phyloP scores from a whole-genome alignment of 108 stramenopile genomes.

The Fragilaria radians region DNA sequence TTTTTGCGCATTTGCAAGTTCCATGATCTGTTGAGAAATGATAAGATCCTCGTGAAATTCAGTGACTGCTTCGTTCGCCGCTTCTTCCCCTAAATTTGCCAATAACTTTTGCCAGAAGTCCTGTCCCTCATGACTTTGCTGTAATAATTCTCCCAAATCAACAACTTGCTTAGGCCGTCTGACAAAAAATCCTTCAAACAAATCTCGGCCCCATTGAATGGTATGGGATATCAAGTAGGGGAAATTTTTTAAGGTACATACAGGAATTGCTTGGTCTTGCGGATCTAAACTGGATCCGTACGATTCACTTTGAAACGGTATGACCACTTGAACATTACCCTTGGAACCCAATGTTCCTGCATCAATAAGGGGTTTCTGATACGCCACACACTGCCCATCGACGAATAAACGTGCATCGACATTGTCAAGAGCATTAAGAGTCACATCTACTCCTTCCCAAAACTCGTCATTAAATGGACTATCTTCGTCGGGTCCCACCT shows the following conservation, averaged over 20 bases:
- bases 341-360: constrained; percentile 84
- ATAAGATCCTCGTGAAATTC: constrained; percentile 68
- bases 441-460: constrained; percentile 81
- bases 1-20: constrained; percentile 23
- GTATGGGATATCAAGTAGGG: constrained; percentile 87
- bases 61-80: constrained; percentile 46
- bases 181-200: constrained; percentile 78
- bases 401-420: constrained; percentile 90
- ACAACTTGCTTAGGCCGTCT: constrained; percentile 73
- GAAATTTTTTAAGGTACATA: constrained; percentile 87
- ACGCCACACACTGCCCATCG: constrained; percentile 70
- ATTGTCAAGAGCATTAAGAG: constrained; percentile 98
- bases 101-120: constrained; percentile 36
- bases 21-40: constrained; percentile 22
- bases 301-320: constrained; percentile 77
- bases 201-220: constrained; percentile 85
- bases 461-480: constrained; percentile 73
- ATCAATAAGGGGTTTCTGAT: constrained; percentile 68
- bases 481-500: constrained; percentile 60
- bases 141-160: constrained; percentile 40
- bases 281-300: constrained; percentile 84
- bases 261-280: constrained; percentile 80
- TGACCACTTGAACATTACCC: constrained; percentile 87
- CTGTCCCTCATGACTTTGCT: constrained; percentile 14
- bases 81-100: constrained; percentile 54